phyloP scores from a whole-genome alignment of 306 rosid species.

The Prunus padus region DNA sequence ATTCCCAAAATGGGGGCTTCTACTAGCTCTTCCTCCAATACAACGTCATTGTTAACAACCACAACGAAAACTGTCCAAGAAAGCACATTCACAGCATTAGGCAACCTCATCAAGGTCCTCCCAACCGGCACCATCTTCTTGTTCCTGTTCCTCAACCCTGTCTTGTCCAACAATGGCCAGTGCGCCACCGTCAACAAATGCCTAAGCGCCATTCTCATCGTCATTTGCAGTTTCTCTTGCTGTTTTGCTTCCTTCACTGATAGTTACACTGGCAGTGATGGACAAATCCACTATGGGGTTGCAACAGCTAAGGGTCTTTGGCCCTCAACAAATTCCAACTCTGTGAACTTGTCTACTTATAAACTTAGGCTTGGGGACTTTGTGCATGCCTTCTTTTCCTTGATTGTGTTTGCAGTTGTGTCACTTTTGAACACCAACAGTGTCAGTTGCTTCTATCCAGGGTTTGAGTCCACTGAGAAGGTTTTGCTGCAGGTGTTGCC shows the following conservation, averaged over 20 bases:
- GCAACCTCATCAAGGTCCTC: constrained; percentile 66
- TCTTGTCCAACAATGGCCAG: constrained; percentile 60
- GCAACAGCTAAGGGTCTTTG: constrained; percentile 61
- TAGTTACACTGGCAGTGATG: constrained; percentile 63
- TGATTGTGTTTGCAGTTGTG: constrained; percentile 52
- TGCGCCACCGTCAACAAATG: constrained; percentile 55
- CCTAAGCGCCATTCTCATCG: constrained; percentile 41
- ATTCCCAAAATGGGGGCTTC: constrained; percentile 30
- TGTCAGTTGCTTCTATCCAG: constrained; percentile 57
- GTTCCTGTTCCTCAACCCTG: constrained; percentile 70
- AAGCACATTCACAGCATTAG: constrained; percentile 42
- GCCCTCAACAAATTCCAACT: constrained; percentile 50
- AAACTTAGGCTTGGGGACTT: constrained; percentile 63
- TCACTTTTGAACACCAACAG: constrained; percentile 56
- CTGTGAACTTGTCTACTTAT: constrained; percentile 36
- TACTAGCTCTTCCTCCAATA: constrained; percentile 8
- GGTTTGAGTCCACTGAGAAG: constrained; percentile 35
- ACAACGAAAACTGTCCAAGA: neutral
- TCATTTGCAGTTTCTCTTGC: constrained; percentile 51
- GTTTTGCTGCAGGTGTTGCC: constrained; percentile 56
- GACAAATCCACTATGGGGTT: constrained; percentile 49
- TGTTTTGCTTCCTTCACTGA: constrained; percentile 75
- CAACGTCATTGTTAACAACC: neutral
- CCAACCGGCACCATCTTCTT: constrained; percentile 77
- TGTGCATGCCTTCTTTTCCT: constrained; percentile 54